Evolutionary conservation across 805 yeast genomes (phyloP), one percentile per base, ranked within the genome.

Genomic region (Starmerella vaccinii): DNA sequence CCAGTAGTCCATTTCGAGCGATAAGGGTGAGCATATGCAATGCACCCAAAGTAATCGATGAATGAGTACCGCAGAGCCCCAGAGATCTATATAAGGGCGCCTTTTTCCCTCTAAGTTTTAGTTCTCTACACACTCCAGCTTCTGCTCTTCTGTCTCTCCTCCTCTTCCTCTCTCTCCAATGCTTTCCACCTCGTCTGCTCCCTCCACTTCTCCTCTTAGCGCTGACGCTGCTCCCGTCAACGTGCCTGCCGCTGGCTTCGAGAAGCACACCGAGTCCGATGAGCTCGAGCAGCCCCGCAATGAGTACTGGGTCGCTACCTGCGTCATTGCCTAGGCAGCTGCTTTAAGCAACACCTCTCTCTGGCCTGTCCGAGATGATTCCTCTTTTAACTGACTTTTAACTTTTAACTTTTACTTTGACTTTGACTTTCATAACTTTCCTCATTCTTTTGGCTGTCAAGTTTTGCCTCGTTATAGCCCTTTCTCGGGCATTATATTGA

Each of bases 201-300:
- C 47, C 24, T 6, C 24, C 5, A 4, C 39, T 21, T 4, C 23
- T 35, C n/a, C 15, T 16, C 12, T 7, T 19, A 13, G 24, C n/a
- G 39, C 5, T 19, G 39, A 9, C 19, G 24, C 24, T 13, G 39
- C 39, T 21, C 41, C 19, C 22, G 5, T 9, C 27, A 16, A 16
- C 21, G 32, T 41, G 12, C 5, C 47, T 8, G 18, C 47, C 16
- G 23, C 41, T 8, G 29, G 10, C 27, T 5, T 12, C 2, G 47
- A 24, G 13, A 16, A 30, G 47, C 18, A 30, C 41, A 8, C 27
- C 13, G 47, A 23, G 18, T 9, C 47, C 21, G 29, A 18, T 22
- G 48, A 45, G 29, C n/a, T 45, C 32, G 48, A 45, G 41, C 48
- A 45, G 43, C 48, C 48, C 6, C 39, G 35, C 26, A 30, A 45